A percentile compares a stretch with the other conserved stretches of the same genome.
Conservation (phyloP, 805 yeast genomes). For the Yamadazyma laniorum region DNA sequence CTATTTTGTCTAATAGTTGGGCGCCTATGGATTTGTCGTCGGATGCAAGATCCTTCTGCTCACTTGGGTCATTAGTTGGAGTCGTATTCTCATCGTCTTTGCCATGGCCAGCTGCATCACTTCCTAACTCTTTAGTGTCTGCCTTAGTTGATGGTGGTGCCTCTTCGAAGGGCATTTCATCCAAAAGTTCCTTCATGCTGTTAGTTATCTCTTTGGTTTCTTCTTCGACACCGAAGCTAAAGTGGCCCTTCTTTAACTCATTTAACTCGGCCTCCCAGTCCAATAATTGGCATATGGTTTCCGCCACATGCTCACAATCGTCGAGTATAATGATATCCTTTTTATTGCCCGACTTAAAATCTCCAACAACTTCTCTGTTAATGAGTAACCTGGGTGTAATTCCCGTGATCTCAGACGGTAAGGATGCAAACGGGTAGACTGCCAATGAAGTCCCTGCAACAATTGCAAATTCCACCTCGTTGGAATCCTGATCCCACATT, state of each 20-base stretch:
- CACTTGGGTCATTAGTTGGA: no score
- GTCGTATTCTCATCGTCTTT: no score
- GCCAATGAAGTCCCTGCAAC: slow-evolving; percentile 92
- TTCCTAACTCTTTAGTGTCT: no score
- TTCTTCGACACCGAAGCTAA: slow-evolving; percentile 14
- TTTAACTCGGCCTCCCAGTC: slow-evolving; percentile 67
- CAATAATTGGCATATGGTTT: slow-evolving; percentile 46
- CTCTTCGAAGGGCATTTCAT: no score
- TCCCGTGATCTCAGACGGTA: slow-evolving; percentile 62
- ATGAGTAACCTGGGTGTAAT: slow-evolving; percentile 58
- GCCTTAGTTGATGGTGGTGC: no score
- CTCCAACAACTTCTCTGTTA: slow-evolving; percentile 79
- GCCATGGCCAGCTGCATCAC: no score
- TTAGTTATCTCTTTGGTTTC: slow-evolving; percentile 14
- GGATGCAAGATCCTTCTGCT: background rate
- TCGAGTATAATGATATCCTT: slow-evolving; percentile 61
- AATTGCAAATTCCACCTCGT: slow-evolving; percentile 63
- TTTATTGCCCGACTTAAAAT: slow-evolving; percentile 44
- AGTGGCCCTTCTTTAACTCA: slow-evolving; percentile 26
- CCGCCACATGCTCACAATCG: slow-evolving; percentile 66
- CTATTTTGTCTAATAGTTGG: slow-evolving; percentile 1
- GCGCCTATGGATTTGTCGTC: background rate
- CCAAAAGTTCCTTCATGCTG: slow-evolving; percentile 11
- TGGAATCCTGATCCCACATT: slow-evolving; percentile 57
- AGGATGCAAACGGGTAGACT: slow-evolving; percentile 85